Conservation (phyloP, 2,329 filamentous ascomycete genomes). For the Microcera coccophila region DNA sequence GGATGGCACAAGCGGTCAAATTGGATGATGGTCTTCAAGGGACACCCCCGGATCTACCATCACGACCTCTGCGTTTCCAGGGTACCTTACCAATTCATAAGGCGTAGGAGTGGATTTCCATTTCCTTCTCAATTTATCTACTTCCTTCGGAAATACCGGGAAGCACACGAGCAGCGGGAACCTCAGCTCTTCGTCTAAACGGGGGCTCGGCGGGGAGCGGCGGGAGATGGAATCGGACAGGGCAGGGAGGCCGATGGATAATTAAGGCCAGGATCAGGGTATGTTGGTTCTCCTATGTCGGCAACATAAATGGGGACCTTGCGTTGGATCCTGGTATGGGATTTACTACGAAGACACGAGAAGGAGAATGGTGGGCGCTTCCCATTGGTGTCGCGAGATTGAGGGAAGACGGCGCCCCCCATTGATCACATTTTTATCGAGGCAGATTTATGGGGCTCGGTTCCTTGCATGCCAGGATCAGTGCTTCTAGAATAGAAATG, state of each 20-base stretch:
- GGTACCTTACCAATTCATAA: slow-evolving; percentile 10
- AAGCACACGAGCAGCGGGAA: slow-evolving; percentile 6
- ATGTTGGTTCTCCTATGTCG: neutral
- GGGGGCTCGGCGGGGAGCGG: slow-evolving; percentile 5
- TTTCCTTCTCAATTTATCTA: slow-evolving; percentile 1
- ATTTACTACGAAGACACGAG: slow-evolving; percentile 1
- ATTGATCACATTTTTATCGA: neutral
- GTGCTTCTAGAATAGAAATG: neutral
- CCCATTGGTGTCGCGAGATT: neutral
- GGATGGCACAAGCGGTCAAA: slow-evolving; percentile 21
- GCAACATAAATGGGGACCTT: neutral
- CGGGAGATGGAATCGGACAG: slow-evolving; percentile 2
- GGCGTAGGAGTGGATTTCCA: slow-evolving; percentile 2
- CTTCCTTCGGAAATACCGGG: slow-evolving; percentile 6
- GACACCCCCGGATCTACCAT: slow-evolving; percentile 21
- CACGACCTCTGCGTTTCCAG: slow-evolving; percentile 8
- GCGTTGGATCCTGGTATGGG: too few species aligned
- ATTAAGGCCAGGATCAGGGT: neutral
- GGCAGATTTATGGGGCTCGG: neutral
- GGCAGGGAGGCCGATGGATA: neutral
- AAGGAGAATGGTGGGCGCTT: neutral
- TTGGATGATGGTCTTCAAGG: slow-evolving; percentile 19
- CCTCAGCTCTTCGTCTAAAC: slow-evolving; percentile 14
- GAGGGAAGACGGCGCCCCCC: neutral
- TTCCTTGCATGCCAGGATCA: neutral